phyloP scores from a whole-genome alignment of 2,329 filamentous ascomycete genomes.

The Arthrinium puccinioides region DNA sequence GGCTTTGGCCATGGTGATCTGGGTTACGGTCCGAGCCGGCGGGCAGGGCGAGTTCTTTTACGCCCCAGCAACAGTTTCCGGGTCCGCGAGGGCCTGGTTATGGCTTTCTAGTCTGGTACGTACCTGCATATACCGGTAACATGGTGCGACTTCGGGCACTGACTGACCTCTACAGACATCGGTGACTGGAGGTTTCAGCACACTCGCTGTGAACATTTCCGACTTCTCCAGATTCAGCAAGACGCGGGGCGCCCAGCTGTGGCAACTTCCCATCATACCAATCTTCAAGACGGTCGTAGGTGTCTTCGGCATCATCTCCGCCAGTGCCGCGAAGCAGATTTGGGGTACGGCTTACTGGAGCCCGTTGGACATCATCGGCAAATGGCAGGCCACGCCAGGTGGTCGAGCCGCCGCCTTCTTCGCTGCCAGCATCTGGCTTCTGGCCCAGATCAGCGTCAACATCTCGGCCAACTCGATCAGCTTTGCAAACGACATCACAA shows the following conservation, averaged over 20 bases:
- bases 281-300: conserved; percentile 38
- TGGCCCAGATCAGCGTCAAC: conserved; percentile 27
- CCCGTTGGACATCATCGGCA: conserved; percentile 37
- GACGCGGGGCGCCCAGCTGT: conserved; percentile 35
- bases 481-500: conserved; percentile 22
- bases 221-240: conserved; percentile 28
- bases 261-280: conserved; percentile 39
- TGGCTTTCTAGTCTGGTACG: conserved; percentile 18
- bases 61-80: conserved; percentile 33
- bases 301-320: conserved; percentile 39
- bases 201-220: conserved; percentile 42
- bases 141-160: background rate
- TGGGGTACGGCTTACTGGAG: conserved; percentile 41
- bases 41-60: conserved; percentile 35
- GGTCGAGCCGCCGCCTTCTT: conserved; percentile 24
- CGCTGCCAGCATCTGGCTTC: conserved; percentile 25
- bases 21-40: conserved; percentile 43
- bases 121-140: background rate
- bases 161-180: conserved; percentile 9
- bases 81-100: conserved; percentile 19
- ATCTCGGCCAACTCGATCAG: conserved; percentile 21
- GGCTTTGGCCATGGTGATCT: conserved; percentile 48
- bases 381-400: conserved; percentile 24
- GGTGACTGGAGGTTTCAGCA: conserved; percentile 41
- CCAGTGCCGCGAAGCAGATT: conserved; percentile 33